Base-by-base conservation (phyloP, 2,329 filamentous ascomycete species). In the Triangularia verruculosa region DNA sequence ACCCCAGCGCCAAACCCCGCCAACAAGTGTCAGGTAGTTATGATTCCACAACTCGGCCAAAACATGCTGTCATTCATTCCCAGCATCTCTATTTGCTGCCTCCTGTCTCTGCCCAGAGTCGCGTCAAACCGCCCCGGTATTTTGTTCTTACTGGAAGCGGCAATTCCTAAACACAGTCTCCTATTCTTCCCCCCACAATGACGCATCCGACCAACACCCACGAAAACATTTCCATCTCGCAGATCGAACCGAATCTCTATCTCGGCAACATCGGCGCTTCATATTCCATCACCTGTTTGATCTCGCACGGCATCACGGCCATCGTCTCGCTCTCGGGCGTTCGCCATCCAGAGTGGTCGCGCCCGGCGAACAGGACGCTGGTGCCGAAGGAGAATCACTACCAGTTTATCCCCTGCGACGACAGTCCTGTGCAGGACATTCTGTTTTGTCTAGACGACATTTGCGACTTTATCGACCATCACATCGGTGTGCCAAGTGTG, bases 391-490 rank as follows among this genome's bases (percentile, higher is more conserved):
- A 59, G 8, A 54, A 65, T 25, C 65, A 68, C 51, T 47, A 47
- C n/a, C 20, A 70, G 4, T 65, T 63, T 39, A 47, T 70, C 28
- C 24, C 20, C 28, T 64, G 57, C 24, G 54, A 63, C 11, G 67
- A 71, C 55, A 43, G 52, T 5, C 39, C 64, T 1, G 57, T 55
- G 27, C 57, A 66, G 1, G 57, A 70, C 39, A 60, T 71, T 11
- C 53, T 68, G 3, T 30, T 5, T 11, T 32, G 53, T 1, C 32
- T 70, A 9, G 32, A 30, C 3, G 53, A 53, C 1, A 65, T 70
- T 11, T 71, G 69, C 61, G 61, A 71, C 39, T 70, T 71, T 56
- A 71, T 71, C 59, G 64, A 70, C 28, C 15, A 52, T 2, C 61
- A 67, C 3, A 61, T 53, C 25, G 27, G 51, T 7, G 17, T 25